Evolutionary conservation across 1,284 basidiomycete genomes (phyloP), one percentile per base, ranked within the genome.

Genomic region (Malassezia brasiliensis): DNA sequence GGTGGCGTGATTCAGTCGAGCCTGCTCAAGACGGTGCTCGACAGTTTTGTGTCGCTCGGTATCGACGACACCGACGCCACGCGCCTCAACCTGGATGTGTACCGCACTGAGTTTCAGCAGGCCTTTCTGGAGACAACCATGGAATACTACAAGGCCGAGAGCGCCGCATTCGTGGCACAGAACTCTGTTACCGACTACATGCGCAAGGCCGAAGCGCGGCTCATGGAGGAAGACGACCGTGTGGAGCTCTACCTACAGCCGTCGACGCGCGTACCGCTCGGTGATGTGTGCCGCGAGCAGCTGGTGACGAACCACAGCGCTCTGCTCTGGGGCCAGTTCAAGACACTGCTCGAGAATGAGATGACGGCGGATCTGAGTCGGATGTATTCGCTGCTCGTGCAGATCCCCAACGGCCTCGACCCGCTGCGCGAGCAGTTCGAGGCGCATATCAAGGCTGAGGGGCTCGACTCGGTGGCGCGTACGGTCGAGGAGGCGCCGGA

Each of bases 161-260:
- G 89, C 1, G 83, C 88, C 61, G 81, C 85, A 2, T 98, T 93
- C 79, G 82, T 96, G 28, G 83, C 85, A 1, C 83, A 86, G 69
- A 93, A 91, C 76, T 86, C 83, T 44, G 88, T 96, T 34, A 87
- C 90, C 22, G 94, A 98, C 76, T 99, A 98, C 77, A 82, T 99
- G 76, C 90, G 87, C 80, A 93, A 90, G 78, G 94, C 90, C 2
- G 91, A 96, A 72, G 85, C 85, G 66, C 83, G 94, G 30, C 78
- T 98, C 55, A 82, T 84, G 57, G 93, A 99, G 76, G 94, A 99
- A 74, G 89, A 93, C 74, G 88, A 93, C 65, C 83, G 94, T 36
- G 89, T 98, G 36, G 90, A 94, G 75, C 81, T 91, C 52, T 96
- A 96, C 76, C 80, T 98, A 60, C 88, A 96, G 76, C 85, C 83